Evolutionary conservation across 768 basidiomycete genomes (phyloP).

Genomic region (Mycena filopes): DNA sequence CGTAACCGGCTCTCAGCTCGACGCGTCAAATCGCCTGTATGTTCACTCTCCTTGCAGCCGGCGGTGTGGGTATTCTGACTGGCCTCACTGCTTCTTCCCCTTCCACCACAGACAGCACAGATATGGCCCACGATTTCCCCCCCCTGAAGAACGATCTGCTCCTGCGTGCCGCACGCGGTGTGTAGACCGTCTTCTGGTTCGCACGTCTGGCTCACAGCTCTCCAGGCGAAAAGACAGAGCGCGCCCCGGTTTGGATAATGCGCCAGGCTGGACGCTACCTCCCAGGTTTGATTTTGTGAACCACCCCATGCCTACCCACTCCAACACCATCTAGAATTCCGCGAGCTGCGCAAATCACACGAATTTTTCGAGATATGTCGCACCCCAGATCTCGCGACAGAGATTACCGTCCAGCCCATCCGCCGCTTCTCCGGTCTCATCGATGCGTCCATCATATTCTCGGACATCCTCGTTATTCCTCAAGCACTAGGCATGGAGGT

Average conservation of each 20-base stretch:
- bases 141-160: constrained; percentile 88
- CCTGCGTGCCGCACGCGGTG: constrained; percentile 87
- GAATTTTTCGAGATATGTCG: constrained; percentile 97
- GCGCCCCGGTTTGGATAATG: constrained; percentile 99
- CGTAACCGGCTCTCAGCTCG: too few species aligned
- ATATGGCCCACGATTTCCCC: constrained; percentile 65
- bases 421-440: constrained; percentile 85
- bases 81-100: constrained; percentile 28
- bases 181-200: constrained; percentile 20
- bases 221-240: constrained; percentile 84
- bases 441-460: constrained; percentile 98
- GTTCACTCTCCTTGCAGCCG: constrained; percentile 15
- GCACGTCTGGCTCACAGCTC: constrained; percentile 3
- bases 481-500: constrained; percentile 98
- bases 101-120: constrained; percentile 23
- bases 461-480: constrained; percentile 96
- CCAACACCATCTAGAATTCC: constrained; percentile 74
- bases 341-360: constrained; percentile 83
- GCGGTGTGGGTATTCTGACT: constrained; percentile 23
- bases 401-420: constrained; percentile 95
- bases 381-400: constrained; percentile 87
- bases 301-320: constrained; percentile 11
- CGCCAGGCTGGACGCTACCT: constrained; percentile 96
- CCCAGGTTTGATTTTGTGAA: constrained; percentile 69
- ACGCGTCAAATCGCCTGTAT: constrained; percentile 22